Evolutionary conservation across 2,329 filamentous ascomycete species (phyloP).

Genomic region (Phoma herbarum): DNA sequence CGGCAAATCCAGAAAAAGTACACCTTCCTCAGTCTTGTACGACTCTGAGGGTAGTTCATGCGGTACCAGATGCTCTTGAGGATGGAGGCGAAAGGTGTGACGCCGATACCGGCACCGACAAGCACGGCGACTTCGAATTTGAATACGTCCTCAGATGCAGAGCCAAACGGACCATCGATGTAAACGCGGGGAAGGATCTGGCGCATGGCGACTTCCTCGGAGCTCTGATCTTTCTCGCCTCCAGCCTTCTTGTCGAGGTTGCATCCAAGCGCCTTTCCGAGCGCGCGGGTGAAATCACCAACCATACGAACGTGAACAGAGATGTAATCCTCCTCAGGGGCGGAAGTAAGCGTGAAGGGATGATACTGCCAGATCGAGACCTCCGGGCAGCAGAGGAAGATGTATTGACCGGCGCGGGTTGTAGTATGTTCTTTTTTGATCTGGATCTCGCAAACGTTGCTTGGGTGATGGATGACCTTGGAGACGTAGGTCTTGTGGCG

Average conservation of each 20-base stretch:
- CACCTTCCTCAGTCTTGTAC: conserved; percentile 81
- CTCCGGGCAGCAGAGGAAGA: conserved; percentile 87
- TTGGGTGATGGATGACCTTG: conserved; percentile 89
- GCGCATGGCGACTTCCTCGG: conserved; percentile 72
- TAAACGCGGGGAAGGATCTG: conserved; percentile 81
- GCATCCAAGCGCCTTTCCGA: conserved; percentile 77
- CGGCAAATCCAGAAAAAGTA: conserved; percentile 95
- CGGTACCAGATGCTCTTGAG: conserved; percentile 91
- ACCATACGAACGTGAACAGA: conserved; percentile 84
- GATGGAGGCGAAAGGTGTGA: conserved; percentile 62
- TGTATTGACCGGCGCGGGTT: conserved; percentile 82
- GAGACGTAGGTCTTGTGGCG: conserved; percentile 86
- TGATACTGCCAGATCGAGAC: conserved; percentile 90
- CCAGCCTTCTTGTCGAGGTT: conserved; percentile 69
- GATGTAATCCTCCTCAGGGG: conserved; percentile 89
- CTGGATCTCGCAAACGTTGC: conserved; percentile 89
- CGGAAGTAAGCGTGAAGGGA: conserved; percentile 85
- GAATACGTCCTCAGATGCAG: conserved; percentile 87
- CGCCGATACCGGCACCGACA: conserved; percentile 61
- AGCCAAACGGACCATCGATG: conserved; percentile 85
- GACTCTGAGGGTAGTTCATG: conserved; percentile 85
- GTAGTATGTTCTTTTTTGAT: conserved; percentile 90
- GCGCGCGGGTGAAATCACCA: conserved; percentile 79
- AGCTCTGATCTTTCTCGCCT: conserved; percentile 61
- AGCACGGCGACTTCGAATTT: conserved; percentile 65